Percentiles rank a stretch among this genome's conserved stretches.
These are phyloP conservation scores for Geranium incanum DNA, from an alignment of 441 rosid species.

Conservation along the genomic window DNA sequence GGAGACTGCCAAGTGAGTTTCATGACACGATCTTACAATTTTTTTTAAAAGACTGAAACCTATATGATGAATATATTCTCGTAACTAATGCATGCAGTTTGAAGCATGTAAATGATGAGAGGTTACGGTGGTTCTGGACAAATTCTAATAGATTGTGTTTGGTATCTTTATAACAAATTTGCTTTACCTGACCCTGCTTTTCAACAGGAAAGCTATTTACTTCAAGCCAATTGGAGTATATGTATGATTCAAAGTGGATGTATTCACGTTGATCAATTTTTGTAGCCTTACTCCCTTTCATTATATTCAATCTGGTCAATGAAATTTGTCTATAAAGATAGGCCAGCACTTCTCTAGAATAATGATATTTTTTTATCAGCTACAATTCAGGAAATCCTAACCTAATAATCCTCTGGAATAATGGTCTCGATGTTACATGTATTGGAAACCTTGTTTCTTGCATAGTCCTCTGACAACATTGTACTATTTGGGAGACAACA, in stretches of 20 bases:
- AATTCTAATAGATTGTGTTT: background rate
- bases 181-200: background rate
- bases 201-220: background rate
- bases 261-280: background rate
- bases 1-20: slow-evolving; percentile 96
- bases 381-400: no score
- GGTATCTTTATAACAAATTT: background rate
- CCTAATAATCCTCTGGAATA: background rate
- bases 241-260: background rate
- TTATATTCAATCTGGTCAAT: background rate
- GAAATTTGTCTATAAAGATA: background rate
- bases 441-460: background rate
- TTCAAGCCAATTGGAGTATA: background rate
- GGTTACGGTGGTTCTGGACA: background rate
- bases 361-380: background rate
- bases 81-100: slow-evolving; percentile 1
- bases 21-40: slow-evolving; percentile 10
- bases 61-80: background rate
- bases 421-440: background rate
- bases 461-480: background rate
- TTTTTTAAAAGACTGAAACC: background rate
- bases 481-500: background rate
- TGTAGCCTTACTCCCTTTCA: background rate
- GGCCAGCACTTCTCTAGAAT: background rate
- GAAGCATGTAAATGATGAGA: background rate